Percentiles rank a stretch among this genome's conserved stretches.
phyloP scores from a whole-genome alignment of 176 grass and related monocot species.

The Poa annua region DNA sequence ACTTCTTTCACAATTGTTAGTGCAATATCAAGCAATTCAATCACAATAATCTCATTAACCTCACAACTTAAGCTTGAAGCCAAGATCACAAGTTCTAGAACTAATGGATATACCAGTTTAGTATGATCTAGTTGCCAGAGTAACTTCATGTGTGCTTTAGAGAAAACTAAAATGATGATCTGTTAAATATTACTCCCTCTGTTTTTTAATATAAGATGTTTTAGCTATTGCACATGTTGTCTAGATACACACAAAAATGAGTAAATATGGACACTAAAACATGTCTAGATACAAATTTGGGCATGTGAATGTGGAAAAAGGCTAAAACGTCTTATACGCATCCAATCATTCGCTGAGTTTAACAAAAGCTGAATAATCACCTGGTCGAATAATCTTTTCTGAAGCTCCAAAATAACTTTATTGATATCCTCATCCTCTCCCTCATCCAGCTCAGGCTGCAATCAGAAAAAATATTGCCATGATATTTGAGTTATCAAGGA shows the following conservation, averaged over 20 bases:
- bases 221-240: no score
- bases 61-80: not conserved
- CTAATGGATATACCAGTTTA: not conserved
- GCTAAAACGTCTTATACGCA: no score
- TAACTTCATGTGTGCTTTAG: slow-evolving; percentile 4
- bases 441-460: slow-evolving; percentile 69
- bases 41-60: slow-evolving; percentile 8
- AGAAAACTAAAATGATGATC: slow-evolving; percentile 4
- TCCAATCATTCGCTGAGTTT: not conserved
- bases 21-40: not conserved
- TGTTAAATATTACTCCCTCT: no score
- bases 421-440: slow-evolving; percentile 59
- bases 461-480: slow-evolving; percentile 24
- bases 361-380: slow-evolving; percentile 39
- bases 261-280: no score
- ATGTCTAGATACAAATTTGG: no score
- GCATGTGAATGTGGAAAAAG: no score
- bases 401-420: slow-evolving; percentile 62
- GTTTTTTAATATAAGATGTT: no score
- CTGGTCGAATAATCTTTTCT: slow-evolving; percentile 65
- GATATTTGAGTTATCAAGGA: not conserved
- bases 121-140: not conserved
- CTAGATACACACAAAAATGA: no score
- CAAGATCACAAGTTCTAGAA: slow-evolving; percentile 9
- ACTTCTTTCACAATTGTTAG: not conserved